Evolutionary conservation across 345 rosid species (phyloP).

Genomic region (Cardamine occulta): DNA sequence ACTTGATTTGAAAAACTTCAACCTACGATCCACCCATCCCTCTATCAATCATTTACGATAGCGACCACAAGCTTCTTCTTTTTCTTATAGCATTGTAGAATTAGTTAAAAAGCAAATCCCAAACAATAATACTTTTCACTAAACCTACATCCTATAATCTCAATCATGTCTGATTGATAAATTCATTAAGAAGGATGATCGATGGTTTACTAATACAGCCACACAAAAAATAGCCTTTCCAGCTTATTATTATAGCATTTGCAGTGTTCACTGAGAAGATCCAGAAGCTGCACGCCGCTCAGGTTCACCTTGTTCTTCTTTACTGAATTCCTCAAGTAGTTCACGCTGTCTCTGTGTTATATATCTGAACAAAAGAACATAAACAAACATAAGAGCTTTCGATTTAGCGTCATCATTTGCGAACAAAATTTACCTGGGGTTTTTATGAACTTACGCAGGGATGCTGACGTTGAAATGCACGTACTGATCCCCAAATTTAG

Average conservation of each 20-base stretch:
- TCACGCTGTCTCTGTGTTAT: slow-evolving; percentile 84
- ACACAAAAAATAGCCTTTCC: slow-evolving; percentile 8
- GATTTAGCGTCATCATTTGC: neutral
- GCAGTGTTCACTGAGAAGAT: slow-evolving; percentile 60
- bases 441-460: slow-evolving; percentile 63
- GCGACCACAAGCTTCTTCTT: too few species aligned
- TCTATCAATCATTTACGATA: too few species aligned
- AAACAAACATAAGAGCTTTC: neutral
- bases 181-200: neutral
- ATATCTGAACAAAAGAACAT: slow-evolving; percentile 50
- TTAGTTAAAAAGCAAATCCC: slow-evolving; percentile 4
- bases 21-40: too few species aligned
- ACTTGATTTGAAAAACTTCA: too few species aligned
- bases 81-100: neutral
- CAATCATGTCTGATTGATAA: slow-evolving; percentile 29
- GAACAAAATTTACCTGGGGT: neutral
- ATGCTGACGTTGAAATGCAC: slow-evolving; percentile 95
- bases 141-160: slow-evolving; percentile 27
- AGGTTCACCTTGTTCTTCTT: slow-evolving; percentile 87
- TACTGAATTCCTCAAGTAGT: slow-evolving; percentile 86
- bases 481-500: slow-evolving; percentile 79
- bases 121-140: slow-evolving; percentile 34
- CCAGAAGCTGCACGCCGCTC: slow-evolving; percentile 76
- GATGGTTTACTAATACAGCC: slow-evolving; percentile 6
- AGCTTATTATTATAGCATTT: slow-evolving; percentile 1